Evolutionary conservation across 2,329 filamentous ascomycete species (phyloP).

Genomic region (Lithohypha guttulata): DNA sequence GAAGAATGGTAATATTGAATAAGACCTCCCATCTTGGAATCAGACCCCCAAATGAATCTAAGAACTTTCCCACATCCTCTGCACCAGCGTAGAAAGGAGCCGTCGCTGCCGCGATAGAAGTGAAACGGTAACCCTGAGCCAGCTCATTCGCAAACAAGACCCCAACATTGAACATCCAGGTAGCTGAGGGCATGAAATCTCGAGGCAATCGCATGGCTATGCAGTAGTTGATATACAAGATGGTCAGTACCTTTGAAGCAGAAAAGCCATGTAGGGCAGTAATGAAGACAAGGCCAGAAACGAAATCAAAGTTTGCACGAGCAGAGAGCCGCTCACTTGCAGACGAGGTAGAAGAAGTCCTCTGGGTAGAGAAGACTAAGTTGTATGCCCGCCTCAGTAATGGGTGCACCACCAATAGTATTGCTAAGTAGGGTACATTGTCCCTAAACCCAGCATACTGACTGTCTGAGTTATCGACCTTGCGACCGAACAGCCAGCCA

Average conservation of each 20-base stretch:
- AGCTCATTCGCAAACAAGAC: conserved; percentile 87
- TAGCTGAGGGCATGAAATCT: conserved; percentile 58
- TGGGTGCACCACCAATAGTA: conserved; percentile 68
- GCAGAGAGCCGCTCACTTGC: conserved; percentile 46
- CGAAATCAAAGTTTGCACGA: conserved; percentile 69
- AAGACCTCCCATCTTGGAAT: conserved; percentile 89
- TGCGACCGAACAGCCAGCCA: conserved; percentile 87
- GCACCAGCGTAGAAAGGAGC: conserved; percentile 34
- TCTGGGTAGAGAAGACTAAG: conserved; percentile 33
- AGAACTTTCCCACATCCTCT: conserved; percentile 54
- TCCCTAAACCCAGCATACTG: conserved; percentile 79
- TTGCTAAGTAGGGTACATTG: conserved; percentile 71
- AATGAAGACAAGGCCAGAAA: conserved; percentile 71
- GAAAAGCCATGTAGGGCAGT: conserved; percentile 75
- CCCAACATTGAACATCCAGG: conserved; percentile 82
- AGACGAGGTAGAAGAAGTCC: background rate
- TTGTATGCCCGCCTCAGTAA: conserved; percentile 65
- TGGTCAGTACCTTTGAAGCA: conserved; percentile 65
- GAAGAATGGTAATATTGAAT: conserved; percentile 89
- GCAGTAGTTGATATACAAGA: conserved; percentile 71
- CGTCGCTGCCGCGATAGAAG: conserved; percentile 48
- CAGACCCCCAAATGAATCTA: conserved; percentile 75
- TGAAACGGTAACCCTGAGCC: conserved; percentile 63
- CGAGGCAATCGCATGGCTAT: conserved; percentile 64
- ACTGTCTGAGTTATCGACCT: conserved; percentile 81